These are phyloP conservation scores for Podospora didyma DNA, from an alignment of 495 filamentous ascomycete genomes.

Conservation along the genomic window DNA sequence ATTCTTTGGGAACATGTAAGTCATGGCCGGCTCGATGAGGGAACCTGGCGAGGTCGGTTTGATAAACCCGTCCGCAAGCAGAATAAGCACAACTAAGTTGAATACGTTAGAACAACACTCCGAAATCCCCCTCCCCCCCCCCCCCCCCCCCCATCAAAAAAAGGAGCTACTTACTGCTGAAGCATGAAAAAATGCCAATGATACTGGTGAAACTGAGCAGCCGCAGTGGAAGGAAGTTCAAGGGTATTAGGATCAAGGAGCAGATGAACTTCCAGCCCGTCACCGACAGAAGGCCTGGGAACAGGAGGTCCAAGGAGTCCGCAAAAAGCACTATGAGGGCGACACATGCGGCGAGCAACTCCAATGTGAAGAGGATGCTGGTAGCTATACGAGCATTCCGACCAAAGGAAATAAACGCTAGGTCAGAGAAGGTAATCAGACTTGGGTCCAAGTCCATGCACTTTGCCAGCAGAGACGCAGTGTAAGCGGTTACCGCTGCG, in stretches of 20 bases:
- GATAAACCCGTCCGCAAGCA: slow-evolving; percentile 79
- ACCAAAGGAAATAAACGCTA: slow-evolving; percentile 93
- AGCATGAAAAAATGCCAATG: slow-evolving; percentile 81
- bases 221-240: slow-evolving; percentile 81
- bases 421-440: slow-evolving; percentile 84
- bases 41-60: slow-evolving; percentile 80
- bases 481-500: slow-evolving; percentile 76
- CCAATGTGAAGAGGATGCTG: slow-evolving; percentile 80
- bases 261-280: slow-evolving; percentile 84
- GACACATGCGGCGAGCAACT: slow-evolving; percentile 84
- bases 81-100: slow-evolving; percentile 69
- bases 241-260: slow-evolving; percentile 72
- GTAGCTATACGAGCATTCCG: slow-evolving; percentile 72
- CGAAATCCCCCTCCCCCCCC: no score
- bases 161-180: slow-evolving; percentile 62
- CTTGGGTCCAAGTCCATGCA: slow-evolving; percentile 78
- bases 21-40: slow-evolving; percentile 74
- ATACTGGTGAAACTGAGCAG: slow-evolving; percentile 87
- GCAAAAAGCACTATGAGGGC: slow-evolving; percentile 91
- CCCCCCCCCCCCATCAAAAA: no score
- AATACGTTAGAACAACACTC: no score
- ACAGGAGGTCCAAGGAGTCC: slow-evolving; percentile 76
- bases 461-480: slow-evolving; percentile 78
- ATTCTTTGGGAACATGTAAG: slow-evolving; percentile 73
- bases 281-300: slow-evolving; percentile 64